These are phyloP conservation scores for Schwanniomyces occidentalis DNA, from an alignment of 805 yeast species.

Conservation along the genomic window DNA sequence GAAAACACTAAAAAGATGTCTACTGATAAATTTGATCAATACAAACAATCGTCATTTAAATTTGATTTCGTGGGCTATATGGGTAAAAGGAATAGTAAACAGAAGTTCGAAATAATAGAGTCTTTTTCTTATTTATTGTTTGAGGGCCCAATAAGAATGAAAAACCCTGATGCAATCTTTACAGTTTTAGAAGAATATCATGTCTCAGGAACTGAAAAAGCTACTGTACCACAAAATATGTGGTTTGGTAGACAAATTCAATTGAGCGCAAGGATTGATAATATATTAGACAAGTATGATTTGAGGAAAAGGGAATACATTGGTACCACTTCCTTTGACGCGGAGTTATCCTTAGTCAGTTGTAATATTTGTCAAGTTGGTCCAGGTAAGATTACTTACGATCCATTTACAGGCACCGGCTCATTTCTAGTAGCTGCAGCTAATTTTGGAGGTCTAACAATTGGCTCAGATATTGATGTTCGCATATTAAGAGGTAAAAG, in stretches of 20 bases:
- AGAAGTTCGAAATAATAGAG: constrained; percentile 64
- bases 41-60: constrained; percentile 60
- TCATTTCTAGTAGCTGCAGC: constrained; percentile 89
- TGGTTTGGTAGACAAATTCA: constrained; percentile 79
- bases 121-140: constrained; percentile 68
- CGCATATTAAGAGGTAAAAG: constrained; percentile 72
- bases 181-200: constrained; percentile 74
- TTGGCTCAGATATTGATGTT: constrained; percentile 92
- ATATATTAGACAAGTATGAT: constrained; percentile 75
- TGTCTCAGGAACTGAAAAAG: constrained; percentile 47
- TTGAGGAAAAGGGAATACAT: constrained; percentile 80
- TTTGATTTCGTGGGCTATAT: constrained; percentile 79
- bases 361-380: constrained; percentile 82
- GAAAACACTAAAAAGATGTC: constrained; percentile 38
- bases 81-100: constrained; percentile 56
- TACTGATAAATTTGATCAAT: constrained; percentile 33
- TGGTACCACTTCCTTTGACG: constrained; percentile 97
- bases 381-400: constrained; percentile 70
- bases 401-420: constrained; percentile 97
- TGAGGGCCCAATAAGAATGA: constrained; percentile 76
- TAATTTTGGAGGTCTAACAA: constrained; percentile 72
- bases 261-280: constrained; percentile 59
- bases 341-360: constrained; percentile 83
- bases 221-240: constrained; percentile 50
- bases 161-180: constrained; percentile 69